phyloP scores from a whole-genome alignment of 176 grass and related monocot genomes.

The Sorghum bicolor region DNA sequence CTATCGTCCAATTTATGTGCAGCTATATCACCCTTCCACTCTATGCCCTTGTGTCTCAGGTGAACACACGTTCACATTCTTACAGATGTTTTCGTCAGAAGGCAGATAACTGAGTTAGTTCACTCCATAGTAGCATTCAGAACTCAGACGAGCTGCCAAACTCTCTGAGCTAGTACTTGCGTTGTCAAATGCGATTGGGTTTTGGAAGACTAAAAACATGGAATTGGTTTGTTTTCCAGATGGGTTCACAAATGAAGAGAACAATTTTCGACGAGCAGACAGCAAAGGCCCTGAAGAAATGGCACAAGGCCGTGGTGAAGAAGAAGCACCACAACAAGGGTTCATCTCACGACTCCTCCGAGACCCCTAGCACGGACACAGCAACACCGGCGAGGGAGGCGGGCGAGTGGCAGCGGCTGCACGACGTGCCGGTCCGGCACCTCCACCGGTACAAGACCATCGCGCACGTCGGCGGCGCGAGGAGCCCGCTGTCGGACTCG shows the following conservation, averaged over 20 bases:
- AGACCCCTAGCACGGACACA: constrained; percentile 31
- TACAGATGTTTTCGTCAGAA: not conserved
- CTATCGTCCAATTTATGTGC: constrained; percentile 61
- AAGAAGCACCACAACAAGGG: constrained; percentile 39
- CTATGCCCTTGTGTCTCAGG: constrained; percentile 91
- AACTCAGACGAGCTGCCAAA: not conserved
- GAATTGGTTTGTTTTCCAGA: constrained; percentile 37
- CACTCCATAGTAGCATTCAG: not conserved
- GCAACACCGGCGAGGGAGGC: not conserved
- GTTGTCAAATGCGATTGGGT: not conserved
- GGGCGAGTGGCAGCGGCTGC: constrained; percentile 7
- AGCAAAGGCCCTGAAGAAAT: constrained; percentile 70
- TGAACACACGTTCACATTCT: constrained; percentile 14
- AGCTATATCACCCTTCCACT: constrained; percentile 93
- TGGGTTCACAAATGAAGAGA: constrained; percentile 86
- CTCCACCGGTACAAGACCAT: constrained; percentile 56
- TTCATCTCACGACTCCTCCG: constrained; percentile 6
- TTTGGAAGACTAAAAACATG: not conserved
- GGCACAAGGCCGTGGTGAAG: constrained; percentile 58
- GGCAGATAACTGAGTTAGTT: not conserved
- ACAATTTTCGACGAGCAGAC: constrained; percentile 85
- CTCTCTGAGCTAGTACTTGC: not conserved
- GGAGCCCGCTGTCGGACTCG: constrained; percentile 43
- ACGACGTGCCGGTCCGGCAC: constrained; percentile 25
- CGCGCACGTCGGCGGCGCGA: constrained; percentile 38